These are phyloP conservation scores for Colletotrichum sp. DNA, from an alignment of 2,329 filamentous ascomycete genomes.

Conservation along the genomic window DNA sequence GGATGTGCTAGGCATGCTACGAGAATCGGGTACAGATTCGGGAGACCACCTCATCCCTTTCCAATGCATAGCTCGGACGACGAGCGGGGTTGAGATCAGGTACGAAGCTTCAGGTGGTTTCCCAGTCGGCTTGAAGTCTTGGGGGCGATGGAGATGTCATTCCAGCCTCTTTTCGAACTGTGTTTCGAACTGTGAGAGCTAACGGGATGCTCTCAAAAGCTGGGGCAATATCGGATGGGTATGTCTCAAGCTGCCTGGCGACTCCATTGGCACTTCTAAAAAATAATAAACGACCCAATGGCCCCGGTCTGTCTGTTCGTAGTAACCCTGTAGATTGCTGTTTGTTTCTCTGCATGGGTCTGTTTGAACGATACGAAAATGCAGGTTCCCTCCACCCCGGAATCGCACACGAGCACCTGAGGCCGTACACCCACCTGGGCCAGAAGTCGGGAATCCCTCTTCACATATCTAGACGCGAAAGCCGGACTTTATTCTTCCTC, in stretches of 20 bases:
- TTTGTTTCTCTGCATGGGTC: background rate
- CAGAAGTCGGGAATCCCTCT: background rate
- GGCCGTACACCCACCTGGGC: background rate
- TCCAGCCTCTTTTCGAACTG: background rate
- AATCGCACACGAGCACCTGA: background rate
- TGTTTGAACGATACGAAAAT: background rate
- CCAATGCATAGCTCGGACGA: background rate
- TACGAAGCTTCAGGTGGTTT: background rate
- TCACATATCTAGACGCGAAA: background rate
- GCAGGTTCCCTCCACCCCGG: conserved; percentile 1
- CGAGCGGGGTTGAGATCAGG: background rate
- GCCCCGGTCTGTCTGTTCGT: background rate
- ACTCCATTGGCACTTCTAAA: background rate
- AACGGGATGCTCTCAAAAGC: background rate
- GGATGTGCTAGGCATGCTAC: background rate
- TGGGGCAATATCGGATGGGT: background rate
- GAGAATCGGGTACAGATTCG: background rate
- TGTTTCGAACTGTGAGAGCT: background rate
- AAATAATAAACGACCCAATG: background rate
- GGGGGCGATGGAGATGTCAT: background rate
- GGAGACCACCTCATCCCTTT: background rate
- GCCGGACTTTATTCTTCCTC: background rate
- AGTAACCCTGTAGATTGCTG: background rate
- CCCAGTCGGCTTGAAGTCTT: background rate
- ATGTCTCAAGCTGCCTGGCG: background rate